Evolutionary conservation across 176 grass and related monocot genomes (phyloP), one percentile per base, ranked within the genome.

Genomic region (Bothriochloa decipiens): DNA sequence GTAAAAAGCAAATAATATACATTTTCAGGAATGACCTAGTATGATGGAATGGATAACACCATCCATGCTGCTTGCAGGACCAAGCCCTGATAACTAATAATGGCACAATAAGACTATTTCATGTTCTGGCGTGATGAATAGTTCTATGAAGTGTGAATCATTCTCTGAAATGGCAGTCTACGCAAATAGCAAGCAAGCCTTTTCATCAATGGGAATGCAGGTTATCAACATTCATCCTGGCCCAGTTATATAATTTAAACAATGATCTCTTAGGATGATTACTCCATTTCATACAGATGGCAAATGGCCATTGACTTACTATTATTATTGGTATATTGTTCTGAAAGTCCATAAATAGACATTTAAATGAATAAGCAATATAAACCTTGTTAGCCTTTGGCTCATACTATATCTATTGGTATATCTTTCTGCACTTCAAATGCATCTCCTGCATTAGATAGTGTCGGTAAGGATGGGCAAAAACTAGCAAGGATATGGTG

Each of bases 321-420:
- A 29, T 78, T 2, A 65, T 81, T 16, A n/a, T n/a, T n/a, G n/a
- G n/a, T 26, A 0, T 37, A n/a, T 69, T 69, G 65, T 68, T 36
- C 1, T 81, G 6, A 17, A 81, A 81, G 29, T 70, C 7, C 3
- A 55, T 9, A 55, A 81, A 18, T 64, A 43, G 23, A 64, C 14
- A 78, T 20, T 18, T 20, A 5, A 16, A 28, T n/a, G 28, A 42
- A 78, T 63, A 42, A 52, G 64, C 43, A 81, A 68, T 25, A 81
- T 55, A 69, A 69, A 69, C 28, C 68, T 81, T 29, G 64, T 52
- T 81, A 81, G 43, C 22, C 18, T 68, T 50, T 52, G 43, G 10
- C 3, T 53, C 20, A 36, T 39, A 52, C 25, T 69, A 1, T 50
- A 36, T 69, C 18, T 81, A 25, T 52, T 37, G 63, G 12, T 45